A percentile compares a stretch with the other conserved stretches of the same genome.
Conservation (phyloP, 495 filamentous ascomycete species). For the Podospora bellae-mahoneyi region DNA sequence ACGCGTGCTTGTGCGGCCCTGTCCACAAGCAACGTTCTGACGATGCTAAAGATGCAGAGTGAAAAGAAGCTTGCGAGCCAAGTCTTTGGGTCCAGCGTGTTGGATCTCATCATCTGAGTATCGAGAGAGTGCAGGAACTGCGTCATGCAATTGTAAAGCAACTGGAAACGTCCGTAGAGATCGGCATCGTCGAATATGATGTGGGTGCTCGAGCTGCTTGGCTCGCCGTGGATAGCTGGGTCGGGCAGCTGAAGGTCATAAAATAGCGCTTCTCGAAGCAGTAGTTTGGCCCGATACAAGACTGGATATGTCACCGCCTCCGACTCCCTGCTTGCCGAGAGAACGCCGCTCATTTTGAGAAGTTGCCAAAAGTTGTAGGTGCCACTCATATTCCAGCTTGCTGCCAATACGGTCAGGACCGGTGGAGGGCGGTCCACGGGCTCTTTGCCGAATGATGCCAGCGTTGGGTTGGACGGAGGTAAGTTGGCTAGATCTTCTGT, state of each 20-base stretch:
- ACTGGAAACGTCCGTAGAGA: conserved; percentile 41
- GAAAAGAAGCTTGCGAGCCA: conserved; percentile 49
- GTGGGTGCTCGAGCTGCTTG: conserved; percentile 35
- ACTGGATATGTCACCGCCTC: conserved; percentile 43
- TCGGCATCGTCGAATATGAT: conserved; percentile 43
- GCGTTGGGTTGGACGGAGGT: conserved; percentile 42
- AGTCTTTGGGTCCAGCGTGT: conserved; percentile 36
- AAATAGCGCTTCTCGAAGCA: conserved; percentile 49
- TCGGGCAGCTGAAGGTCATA: conserved; percentile 48
- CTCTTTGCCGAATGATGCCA: conserved; percentile 41
- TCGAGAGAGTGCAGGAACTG: conserved; percentile 49
- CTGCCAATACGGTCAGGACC: conserved; percentile 41
- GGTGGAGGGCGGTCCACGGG: conserved; percentile 42
- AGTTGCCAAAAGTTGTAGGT: conserved; percentile 48
- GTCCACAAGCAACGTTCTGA: conserved; percentile 46
- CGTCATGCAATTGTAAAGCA: conserved; percentile 47
- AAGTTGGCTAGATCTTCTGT: conserved; percentile 47
- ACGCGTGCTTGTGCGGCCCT: conserved; percentile 37
- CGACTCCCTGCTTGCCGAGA: conserved; percentile 41
- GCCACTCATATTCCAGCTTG: conserved; percentile 47
- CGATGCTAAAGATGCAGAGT: conserved; percentile 50
- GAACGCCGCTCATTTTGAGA: conserved; percentile 40
- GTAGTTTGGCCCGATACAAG: conserved; percentile 47
- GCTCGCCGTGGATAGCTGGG: conserved; percentile 44
- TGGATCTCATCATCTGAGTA: conserved; percentile 35